Percentiles rank a stretch among this genome's conserved stretches.
Conservation (phyloP, 768 basidiomycete species). For the Plicaturopsis crispa region DNA sequence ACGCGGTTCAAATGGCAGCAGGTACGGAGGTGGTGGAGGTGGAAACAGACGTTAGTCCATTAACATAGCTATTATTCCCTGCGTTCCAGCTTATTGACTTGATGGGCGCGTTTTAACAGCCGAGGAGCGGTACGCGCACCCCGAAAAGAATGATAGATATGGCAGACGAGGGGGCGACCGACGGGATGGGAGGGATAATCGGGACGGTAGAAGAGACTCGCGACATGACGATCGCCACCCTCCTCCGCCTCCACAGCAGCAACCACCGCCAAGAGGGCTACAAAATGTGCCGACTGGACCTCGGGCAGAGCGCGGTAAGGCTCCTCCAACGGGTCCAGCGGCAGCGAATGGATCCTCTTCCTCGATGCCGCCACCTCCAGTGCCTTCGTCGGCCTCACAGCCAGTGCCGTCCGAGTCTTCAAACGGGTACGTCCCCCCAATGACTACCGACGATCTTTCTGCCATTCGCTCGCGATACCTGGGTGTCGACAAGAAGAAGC, state of each 20-base stretch:
- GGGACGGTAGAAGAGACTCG: slow-evolving; percentile 32
- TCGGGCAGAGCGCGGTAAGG: slow-evolving; percentile 61
- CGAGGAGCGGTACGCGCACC: slow-evolving; percentile 45
- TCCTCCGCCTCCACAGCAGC: slow-evolving; percentile 18
- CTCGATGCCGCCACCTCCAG: slow-evolving; percentile 49
- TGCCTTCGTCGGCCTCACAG: slow-evolving; percentile 13
- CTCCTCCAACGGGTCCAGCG: slow-evolving; percentile 22
- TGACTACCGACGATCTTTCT: slow-evolving; percentile 73
- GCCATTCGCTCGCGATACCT: slow-evolving; percentile 91
- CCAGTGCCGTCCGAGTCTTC: slow-evolving; percentile 24
- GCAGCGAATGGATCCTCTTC: slow-evolving; percentile 22
- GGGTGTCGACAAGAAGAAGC: slow-evolving; percentile 90
- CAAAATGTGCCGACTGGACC: slow-evolving; percentile 81
- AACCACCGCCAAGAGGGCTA: slow-evolving; percentile 36
- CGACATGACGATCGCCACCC: slow-evolving; percentile 28
- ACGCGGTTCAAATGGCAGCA: slow-evolving; percentile 24
- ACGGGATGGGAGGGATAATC: slow-evolving; percentile 25
- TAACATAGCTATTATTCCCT: no score
- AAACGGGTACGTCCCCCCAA: slow-evolving; percentile 45
- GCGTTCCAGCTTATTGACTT: no score
- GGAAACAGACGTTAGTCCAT: slow-evolving; percentile 32
- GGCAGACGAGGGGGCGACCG: slow-evolving; percentile 26
- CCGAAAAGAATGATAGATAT: slow-evolving; percentile 41
- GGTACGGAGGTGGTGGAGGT: slow-evolving; percentile 35
- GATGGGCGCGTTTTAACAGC: slow-evolving; percentile 28